These are phyloP conservation scores for Pseudogymnoascus sp. DNA, from an alignment of 2,329 filamentous ascomycete species.

Conservation along the genomic window DNA sequence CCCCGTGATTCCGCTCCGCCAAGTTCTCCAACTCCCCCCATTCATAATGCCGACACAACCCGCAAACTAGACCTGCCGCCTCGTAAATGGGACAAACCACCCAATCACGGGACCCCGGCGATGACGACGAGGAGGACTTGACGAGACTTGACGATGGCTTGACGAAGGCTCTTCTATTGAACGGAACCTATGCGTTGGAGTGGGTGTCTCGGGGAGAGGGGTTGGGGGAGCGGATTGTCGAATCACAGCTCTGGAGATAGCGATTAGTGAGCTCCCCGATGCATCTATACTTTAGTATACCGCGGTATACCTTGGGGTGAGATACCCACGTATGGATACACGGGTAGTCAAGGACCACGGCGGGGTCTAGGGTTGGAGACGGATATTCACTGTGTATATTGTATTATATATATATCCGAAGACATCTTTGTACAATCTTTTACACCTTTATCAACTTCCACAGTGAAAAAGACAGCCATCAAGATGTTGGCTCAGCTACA, in stretches of 20 bases:
- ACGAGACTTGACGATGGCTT: background rate
- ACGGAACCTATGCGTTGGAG: background rate
- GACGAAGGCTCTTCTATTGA: background rate
- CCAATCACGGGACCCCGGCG: background rate
- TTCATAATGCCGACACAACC: conserved; percentile 1
- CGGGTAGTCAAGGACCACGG: background rate
- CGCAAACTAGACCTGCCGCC: background rate
- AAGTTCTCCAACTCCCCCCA: background rate
- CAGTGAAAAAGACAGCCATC: background rate
- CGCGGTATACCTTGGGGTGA: background rate
- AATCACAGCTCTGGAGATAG: background rate
- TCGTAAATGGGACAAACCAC: background rate
- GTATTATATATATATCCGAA: background rate
- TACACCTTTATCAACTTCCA: background rate
- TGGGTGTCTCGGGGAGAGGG: background rate
- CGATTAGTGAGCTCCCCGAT: background rate
- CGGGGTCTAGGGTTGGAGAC: background rate
- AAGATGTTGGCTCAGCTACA: background rate
- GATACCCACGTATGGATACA: background rate
- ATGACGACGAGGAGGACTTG: background rate
- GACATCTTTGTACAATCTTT: background rate
- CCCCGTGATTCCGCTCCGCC: background rate
- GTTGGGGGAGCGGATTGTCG: background rate
- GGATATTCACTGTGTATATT: background rate
- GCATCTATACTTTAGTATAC: background rate